Evolutionary conservation across 1,139 yeast genomes (phyloP), one percentile per base, ranked within the genome.

Genomic region (Debaryomyces coudertii): DNA sequence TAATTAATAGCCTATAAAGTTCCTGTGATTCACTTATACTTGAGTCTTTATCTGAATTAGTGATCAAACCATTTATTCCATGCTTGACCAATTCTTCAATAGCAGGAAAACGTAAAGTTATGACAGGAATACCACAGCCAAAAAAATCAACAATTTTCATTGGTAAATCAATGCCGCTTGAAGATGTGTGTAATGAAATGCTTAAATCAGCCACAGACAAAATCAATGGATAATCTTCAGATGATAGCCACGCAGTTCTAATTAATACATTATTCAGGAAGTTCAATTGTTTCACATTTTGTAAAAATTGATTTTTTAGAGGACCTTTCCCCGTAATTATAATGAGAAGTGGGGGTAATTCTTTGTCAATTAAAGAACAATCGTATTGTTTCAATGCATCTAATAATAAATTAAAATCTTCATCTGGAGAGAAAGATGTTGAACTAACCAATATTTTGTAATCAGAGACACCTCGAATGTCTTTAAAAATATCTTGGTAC

Each of bases 301-400:
- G 57, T 5, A 79, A 59, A 53, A 82, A 85, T 4, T 73, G 59
- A 1, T 62, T 53, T 51, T 80, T 81, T 66, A 88, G 61, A 0
- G 99, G 99, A 0, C 99, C 99, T 61, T 92, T 93, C 0, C 99
- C 99, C 0, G 99, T 95, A 18, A 95, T 85, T 18, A 92, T 68
- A 45, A 90, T 79, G 30, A 82, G 65, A 1, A 93, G 56, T 2
- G 77, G 77, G 0, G 88, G 85, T 2, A 73, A 55, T 0, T 51
- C 43, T 11, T 8, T 22, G 43, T 46, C 37, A 3, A 35, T 31
- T 6, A 42, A 35, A 2, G 57, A 64, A 1, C 41, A 50, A 46
- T 88, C 95, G 55, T 89, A 85, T 12, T 64, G 53, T 44, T 77
- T 76, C 47, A 93, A 71, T 0, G 96, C 90, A 14, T 84, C 81